Evolutionary conservation across 2,329 filamentous ascomycete genomes (phyloP).

Genomic region (Alternaria novae-zelandiae): DNA sequence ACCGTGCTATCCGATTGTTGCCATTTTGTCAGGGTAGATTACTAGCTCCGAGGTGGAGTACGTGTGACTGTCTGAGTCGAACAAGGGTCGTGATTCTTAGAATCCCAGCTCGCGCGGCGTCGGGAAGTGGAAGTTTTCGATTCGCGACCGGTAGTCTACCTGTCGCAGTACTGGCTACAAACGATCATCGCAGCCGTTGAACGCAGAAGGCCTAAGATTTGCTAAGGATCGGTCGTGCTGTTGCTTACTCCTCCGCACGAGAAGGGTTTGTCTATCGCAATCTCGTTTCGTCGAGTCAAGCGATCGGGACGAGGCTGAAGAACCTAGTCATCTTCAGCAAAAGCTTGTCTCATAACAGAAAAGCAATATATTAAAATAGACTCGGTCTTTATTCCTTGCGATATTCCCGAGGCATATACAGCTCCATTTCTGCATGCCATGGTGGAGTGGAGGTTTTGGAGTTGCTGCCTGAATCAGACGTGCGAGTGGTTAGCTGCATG

Average conservation of each 20-base stretch:
- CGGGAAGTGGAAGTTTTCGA: background rate
- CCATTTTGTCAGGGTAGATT: background rate
- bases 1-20: background rate
- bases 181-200: background rate
- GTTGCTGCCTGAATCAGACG: constrained; percentile 12
- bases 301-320: background rate
- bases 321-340: background rate
- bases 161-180: background rate
- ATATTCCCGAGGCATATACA: constrained; percentile 7
- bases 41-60: background rate
- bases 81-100: background rate
- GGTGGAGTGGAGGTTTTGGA: constrained; percentile 17
- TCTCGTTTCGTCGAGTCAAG: constrained; percentile 7
- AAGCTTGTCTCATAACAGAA: constrained; percentile 10
- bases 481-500: constrained; percentile 6
- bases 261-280: constrained; percentile 3
- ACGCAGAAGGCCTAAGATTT: background rate
- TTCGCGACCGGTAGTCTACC: background rate
- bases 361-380: constrained; percentile 11
- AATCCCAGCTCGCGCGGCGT: background rate
- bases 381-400: constrained; percentile 4
- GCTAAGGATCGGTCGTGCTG: background rate
- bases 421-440: background rate
- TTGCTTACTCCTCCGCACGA: background rate
- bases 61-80: background rate